These are phyloP conservation scores for Sphaerulina populicola DNA, from an alignment of 2,329 filamentous ascomycete species.

Conservation along the genomic window DNA sequence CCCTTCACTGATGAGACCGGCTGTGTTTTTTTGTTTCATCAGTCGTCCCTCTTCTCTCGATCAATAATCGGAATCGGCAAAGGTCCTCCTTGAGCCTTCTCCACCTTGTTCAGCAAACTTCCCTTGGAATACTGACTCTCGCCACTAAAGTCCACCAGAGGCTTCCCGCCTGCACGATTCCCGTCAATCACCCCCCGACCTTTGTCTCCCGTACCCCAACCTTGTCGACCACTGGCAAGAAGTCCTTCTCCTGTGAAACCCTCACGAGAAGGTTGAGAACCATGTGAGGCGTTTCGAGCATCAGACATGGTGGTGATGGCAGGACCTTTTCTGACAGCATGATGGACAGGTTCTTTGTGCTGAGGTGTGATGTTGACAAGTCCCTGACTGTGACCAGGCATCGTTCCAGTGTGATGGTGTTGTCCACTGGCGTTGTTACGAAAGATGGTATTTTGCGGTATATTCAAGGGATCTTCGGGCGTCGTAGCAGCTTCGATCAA, in stretches of 20 bases:
- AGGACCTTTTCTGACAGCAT: slow-evolving; percentile 14
- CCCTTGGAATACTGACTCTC: slow-evolving; percentile 39
- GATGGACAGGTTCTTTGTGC: slow-evolving; percentile 17
- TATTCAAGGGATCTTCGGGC: slow-evolving; percentile 35
- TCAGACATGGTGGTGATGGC: slow-evolving; percentile 12
- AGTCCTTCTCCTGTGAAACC: slow-evolving; percentile 42
- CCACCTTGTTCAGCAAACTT: slow-evolving; percentile 42
- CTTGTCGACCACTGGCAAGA: slow-evolving; percentile 33
- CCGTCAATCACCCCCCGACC: slow-evolving; percentile 42
- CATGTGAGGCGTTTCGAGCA: not conserved
- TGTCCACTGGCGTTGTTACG: slow-evolving; percentile 26
- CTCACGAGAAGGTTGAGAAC: slow-evolving; percentile 9
- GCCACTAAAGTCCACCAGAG: slow-evolving; percentile 39
- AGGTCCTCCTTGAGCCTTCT: slow-evolving; percentile 28
- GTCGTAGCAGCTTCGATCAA: slow-evolving; percentile 42
- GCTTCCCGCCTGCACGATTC: slow-evolving; percentile 36
- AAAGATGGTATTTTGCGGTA: slow-evolving; percentile 41
- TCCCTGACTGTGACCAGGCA: slow-evolving; percentile 8
- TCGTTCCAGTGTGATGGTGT: not conserved
- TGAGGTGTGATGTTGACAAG: slow-evolving; percentile 15
- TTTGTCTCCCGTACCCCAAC: slow-evolving; percentile 34
- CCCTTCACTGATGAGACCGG: too few species aligned
- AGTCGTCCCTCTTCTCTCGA: too few species aligned
- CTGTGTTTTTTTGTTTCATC: too few species aligned
- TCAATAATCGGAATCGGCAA: slow-evolving; percentile 23